Conservation (phyloP, 257 asterid species). For the Solanum rostratum region DNA sequence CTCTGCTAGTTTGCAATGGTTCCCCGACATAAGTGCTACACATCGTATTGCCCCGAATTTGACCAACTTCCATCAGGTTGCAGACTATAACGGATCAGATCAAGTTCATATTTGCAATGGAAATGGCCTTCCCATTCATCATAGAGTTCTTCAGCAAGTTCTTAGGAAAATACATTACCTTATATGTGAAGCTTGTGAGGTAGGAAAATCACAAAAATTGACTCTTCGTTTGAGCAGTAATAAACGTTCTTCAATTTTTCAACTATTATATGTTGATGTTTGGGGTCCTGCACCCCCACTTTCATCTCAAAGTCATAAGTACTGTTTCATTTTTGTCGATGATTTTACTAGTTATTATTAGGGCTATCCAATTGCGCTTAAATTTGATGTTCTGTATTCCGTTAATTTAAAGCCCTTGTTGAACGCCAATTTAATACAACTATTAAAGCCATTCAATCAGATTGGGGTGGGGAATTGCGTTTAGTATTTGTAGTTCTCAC, state of each 20-base stretch:
- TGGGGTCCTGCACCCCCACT: not conserved
- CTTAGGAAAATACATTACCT: not conserved
- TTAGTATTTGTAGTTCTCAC: not conserved
- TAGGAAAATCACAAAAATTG: not conserved
- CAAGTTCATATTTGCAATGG: not conserved
- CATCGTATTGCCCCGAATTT: not conserved
- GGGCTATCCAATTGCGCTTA: not conserved
- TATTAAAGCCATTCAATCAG: not conserved
- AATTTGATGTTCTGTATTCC: not conserved
- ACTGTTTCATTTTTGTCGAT: not conserved
- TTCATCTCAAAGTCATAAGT: not conserved
- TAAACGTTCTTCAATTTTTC: not conserved
- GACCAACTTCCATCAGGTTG: not conserved
- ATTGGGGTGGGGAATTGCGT: not conserved
- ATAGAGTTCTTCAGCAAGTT: not conserved
- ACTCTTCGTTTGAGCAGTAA: not conserved
- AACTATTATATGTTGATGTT: not conserved
- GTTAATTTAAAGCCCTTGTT: not conserved
- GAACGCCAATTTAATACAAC: not conserved
- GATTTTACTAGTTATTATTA: not conserved
- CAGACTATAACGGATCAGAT: not conserved
- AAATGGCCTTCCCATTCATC: not conserved
- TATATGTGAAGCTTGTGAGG: not conserved
- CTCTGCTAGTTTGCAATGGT: rapidly evolving
- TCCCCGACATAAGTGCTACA: not conserved